Conservation (phyloP, 768 basidiomycete species). For the Pleurotus eryngii region DNA sequence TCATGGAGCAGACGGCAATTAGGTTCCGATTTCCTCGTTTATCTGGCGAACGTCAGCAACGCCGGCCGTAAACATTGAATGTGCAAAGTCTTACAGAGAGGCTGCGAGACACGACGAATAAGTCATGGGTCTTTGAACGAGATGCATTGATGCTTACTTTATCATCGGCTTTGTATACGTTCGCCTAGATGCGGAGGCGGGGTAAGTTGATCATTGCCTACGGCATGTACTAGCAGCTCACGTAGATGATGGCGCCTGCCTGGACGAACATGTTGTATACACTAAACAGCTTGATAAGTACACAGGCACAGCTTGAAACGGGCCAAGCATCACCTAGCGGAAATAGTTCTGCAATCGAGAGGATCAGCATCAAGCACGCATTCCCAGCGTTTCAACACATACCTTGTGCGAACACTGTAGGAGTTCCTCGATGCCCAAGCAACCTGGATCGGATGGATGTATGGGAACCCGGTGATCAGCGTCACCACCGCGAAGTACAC, state of each 20-base stretch:
- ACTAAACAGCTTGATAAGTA: conserved; percentile 10
- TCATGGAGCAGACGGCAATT: conserved; percentile 51
- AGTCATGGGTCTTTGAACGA: not conserved
- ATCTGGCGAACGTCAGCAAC: conserved; percentile 29
- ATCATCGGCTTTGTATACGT: conserved; percentile 55
- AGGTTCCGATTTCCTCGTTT: conserved; percentile 57
- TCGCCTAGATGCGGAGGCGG: conserved; percentile 29
- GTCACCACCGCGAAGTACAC: conserved; percentile 51
- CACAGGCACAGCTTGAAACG: too few relatives aligned
- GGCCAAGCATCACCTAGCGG: conserved; percentile 25
- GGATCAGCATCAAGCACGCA: not conserved
- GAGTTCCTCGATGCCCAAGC: conserved; percentile 63
- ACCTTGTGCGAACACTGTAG: conserved; percentile 54
- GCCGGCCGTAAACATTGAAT: not conserved
- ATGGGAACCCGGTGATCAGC: conserved; percentile 56
- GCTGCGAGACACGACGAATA: conserved; percentile 13
- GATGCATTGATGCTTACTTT: conserved; percentile 23
- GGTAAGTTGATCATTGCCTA: not conserved
- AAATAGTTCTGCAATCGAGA: conserved; percentile 30
- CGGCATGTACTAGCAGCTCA: conserved; percentile 18
- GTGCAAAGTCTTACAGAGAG: conserved; percentile 28
- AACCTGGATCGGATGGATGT: conserved; percentile 45
- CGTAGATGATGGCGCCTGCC: conserved; percentile 47
- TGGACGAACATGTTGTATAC: conserved; percentile 70
- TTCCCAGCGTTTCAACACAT: conserved; percentile 16